Evolutionary conservation across 192 early-diverging fungal species (phyloP).

Genomic region (Podila horticola): DNA sequence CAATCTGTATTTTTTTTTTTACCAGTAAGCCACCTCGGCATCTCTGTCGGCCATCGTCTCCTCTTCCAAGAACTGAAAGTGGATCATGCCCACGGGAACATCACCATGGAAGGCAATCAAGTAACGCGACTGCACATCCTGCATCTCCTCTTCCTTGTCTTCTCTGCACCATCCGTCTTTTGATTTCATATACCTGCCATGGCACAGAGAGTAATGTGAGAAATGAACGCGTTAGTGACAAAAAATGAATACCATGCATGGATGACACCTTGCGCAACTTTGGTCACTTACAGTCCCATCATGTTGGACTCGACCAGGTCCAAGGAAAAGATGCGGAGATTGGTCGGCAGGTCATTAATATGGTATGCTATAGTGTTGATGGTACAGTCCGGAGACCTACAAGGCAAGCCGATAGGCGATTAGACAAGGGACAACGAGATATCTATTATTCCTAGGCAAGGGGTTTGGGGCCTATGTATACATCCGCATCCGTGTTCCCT

Average conservation of each 20-base stretch:
- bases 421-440: neutral
- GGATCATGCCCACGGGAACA: slow-evolving; percentile 52
- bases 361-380: slow-evolving; percentile 44
- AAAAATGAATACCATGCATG: neutral
- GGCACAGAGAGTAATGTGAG: neutral
- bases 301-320: slow-evolving; percentile 71
- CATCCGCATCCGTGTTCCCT: no score
- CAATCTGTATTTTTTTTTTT: neutral
- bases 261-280: neutral
- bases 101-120: slow-evolving; percentile 55
- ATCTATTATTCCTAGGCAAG: no score
- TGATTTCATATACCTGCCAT: slow-evolving; percentile 65
- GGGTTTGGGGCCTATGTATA: no score
- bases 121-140: slow-evolving; percentile 62
- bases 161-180: slow-evolving; percentile 73
- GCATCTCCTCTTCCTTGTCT: slow-evolving; percentile 67
- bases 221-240: neutral
- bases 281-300: slow-evolving; percentile 61
- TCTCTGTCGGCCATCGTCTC: slow-evolving; percentile 68
- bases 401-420: neutral
- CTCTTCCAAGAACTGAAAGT: slow-evolving; percentile 73
- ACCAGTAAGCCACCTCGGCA: slow-evolving; percentile 74
- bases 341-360: slow-evolving; percentile 44
- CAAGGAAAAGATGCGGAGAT: slow-evolving; percentile 59
- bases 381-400: slow-evolving; percentile 23